Evolutionary conservation across 352 stramenopile species (phyloP).

Genomic region (Globisporangium paroecandrum): DNA sequence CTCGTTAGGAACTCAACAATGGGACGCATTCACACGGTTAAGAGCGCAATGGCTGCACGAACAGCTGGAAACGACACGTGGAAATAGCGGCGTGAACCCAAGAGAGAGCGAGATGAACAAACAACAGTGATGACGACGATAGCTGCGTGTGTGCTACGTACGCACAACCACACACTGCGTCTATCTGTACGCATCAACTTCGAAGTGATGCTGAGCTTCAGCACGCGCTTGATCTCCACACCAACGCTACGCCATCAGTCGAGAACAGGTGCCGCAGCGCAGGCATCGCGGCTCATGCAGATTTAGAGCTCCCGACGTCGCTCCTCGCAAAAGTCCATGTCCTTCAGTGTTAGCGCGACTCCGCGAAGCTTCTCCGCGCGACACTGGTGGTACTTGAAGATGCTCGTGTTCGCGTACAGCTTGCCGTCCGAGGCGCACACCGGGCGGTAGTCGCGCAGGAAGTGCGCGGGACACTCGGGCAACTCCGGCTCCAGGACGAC

Average conservation of each 20-base stretch:
- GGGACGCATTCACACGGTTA: no score
- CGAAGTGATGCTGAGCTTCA: not conserved
- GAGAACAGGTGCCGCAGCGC: not conserved
- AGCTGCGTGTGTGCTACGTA: no score
- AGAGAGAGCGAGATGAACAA: no score
- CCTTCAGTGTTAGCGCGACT: constrained; percentile 28
- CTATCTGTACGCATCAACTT: not conserved
- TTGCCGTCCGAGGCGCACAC: constrained; percentile 59
- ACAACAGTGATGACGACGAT: no score
- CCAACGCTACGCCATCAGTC: not conserved
- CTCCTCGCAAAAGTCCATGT: constrained; percentile 45
- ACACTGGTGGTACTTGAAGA: constrained; percentile 58
- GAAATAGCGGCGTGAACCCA: no score
- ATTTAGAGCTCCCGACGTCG: constrained; percentile 21
- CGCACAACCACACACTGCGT: no score
- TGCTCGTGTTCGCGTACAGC: constrained; percentile 49
- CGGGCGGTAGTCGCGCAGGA: constrained; percentile 44
- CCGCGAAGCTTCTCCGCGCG: constrained; percentile 29
- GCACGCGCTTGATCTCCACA: not conserved
- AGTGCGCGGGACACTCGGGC: constrained; percentile 34
- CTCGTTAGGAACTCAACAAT: no score
- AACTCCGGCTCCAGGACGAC: constrained; percentile 21
- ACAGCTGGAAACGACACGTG: no score
- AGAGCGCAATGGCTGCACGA: no score
- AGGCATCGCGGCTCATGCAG: no score